Percentiles rank a stretch among this genome's conserved stretches.
These are phyloP conservation scores for Neotropicomus parvogracilis DNA, from an alignment of 1,284 basidiomycete genomes.

Conservation along the genomic window DNA sequence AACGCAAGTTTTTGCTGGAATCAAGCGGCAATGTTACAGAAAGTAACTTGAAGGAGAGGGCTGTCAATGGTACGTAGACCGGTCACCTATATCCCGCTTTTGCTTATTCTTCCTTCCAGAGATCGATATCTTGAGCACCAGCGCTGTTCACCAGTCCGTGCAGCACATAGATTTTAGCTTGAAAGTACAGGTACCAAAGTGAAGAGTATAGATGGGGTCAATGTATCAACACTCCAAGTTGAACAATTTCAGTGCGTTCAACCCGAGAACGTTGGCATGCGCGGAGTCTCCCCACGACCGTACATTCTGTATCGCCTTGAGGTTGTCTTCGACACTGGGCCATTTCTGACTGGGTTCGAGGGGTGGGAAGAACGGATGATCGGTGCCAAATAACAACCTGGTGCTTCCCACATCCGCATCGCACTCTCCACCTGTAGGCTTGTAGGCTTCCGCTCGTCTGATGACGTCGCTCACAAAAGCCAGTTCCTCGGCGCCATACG, in stretches of 20 bases:
- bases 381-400: slow-evolving; percentile 79
- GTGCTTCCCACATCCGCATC: slow-evolving; percentile 42
- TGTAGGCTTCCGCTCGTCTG: slow-evolving; percentile 56
- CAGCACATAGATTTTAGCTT: slow-evolving; percentile 92
- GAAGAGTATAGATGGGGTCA: slow-evolving; percentile 9
- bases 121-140: slow-evolving; percentile 92
- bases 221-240: slow-evolving; percentile 34
- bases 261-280: slow-evolving; percentile 63
- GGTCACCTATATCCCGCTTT: background rate
- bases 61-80: slow-evolving; percentile 62
- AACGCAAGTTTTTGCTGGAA: slow-evolving; percentile 84
- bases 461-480: slow-evolving; percentile 70
- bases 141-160: slow-evolving; percentile 87
- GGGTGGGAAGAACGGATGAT: slow-evolving; percentile 89
- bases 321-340: slow-evolving; percentile 79
- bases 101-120: slow-evolving; percentile 49
- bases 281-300: slow-evolving; percentile 47
- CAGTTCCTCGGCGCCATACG: slow-evolving; percentile 81
- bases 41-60: slow-evolving; percentile 68
- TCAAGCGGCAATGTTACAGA: slow-evolving; percentile 93
- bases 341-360: slow-evolving; percentile 66
- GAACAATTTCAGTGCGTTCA: slow-evolving; percentile 71
- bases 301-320: slow-evolving; percentile 68
- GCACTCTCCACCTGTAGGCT: slow-evolving; percentile 34
- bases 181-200: slow-evolving; percentile 76